Percentiles rank a stretch among this genome's conserved stretches.
These are phyloP conservation scores for Beauveria pseudobassiana DNA, from an alignment of 2,329 filamentous ascomycete genomes.

Conservation along the genomic window DNA sequence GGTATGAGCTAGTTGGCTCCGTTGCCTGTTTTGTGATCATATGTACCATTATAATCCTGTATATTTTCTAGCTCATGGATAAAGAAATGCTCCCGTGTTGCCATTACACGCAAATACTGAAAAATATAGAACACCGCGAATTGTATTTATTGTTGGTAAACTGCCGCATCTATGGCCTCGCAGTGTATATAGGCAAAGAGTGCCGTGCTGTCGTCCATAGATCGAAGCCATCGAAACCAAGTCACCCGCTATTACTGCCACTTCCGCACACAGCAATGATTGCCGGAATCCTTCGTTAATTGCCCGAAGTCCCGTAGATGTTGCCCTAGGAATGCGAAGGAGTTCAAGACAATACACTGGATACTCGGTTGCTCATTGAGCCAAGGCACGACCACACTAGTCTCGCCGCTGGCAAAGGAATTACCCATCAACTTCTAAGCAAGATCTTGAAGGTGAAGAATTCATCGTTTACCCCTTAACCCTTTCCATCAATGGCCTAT, in stretches of 20 bases:
- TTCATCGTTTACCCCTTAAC: no score
- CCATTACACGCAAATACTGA: not conserved
- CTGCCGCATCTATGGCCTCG: not conserved
- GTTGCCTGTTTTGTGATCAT: not conserved
- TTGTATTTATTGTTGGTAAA: no score
- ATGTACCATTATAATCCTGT: slow-evolving; percentile 8
- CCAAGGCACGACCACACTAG: no score
- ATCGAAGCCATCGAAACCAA: not conserved
- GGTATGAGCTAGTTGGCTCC: slow-evolving; percentile 57
- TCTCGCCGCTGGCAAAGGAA: no score
- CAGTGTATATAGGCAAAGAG: not conserved
- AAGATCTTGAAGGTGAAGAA: no score
- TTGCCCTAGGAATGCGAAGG: no score
- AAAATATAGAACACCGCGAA: not conserved
- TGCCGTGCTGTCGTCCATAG: not conserved
- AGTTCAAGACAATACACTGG: no score
- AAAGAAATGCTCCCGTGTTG: not conserved
- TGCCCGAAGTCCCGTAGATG: not conserved
- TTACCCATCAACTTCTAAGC: no score
- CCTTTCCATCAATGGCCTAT: no score
- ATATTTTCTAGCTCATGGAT: not conserved
- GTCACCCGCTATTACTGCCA: not conserved
- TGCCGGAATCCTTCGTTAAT: not conserved
- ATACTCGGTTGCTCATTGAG: no score
- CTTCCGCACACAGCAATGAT: not conserved